Evolutionary conservation across 345 rosid genomes (phyloP), one percentile per base, ranked within the genome.

Genomic region (Geranium rotundifolium): DNA sequence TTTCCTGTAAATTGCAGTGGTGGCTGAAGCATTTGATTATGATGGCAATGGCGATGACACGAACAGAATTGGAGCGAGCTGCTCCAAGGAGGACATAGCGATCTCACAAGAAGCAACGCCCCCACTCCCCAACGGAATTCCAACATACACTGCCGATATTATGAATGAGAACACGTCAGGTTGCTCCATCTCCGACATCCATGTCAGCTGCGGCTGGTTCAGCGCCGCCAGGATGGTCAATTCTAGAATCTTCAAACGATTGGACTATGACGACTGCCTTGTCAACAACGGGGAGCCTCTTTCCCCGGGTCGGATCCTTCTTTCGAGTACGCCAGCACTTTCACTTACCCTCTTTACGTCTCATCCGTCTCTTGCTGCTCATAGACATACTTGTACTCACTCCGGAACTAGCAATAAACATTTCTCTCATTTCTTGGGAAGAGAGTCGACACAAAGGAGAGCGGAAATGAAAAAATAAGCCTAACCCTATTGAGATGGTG

Each of bases 61-160:
- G 66, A 17, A 29, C 41, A 31, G 85, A 65, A 79, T 84, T 0
- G 84, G 86, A 7, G 65, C 71, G 57, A 73, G 46, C 9, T 89
- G 91, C 70, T 80, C 95, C 5, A 87, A 81, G 69, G 82, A 81
- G 1, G 97, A 85, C 68, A 75, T 90, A 0, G 73, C 29, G n/a
- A 67, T 90, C 65, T 61, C 55, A 19, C 95, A 87, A 68, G 88
- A 80, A 70, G 58, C 83, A 1, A 77, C 84, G 29, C 61, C 58
- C 4, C 70, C 87, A 75, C 59, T 90, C 87, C 19, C 68, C n/a
- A 76, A 71, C 17, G 97, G 95, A 57, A 78, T 87, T 61, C 95
- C 95, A 10, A 58, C 85, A 0, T 90, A 54, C 76, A 60, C 69
- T 3, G 68, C 60, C 46, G 60, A 64, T 60, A 59, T 70, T 58